phyloP scores from a whole-genome alignment of 441 rosid species.

The Biscutella auriculata region DNA sequence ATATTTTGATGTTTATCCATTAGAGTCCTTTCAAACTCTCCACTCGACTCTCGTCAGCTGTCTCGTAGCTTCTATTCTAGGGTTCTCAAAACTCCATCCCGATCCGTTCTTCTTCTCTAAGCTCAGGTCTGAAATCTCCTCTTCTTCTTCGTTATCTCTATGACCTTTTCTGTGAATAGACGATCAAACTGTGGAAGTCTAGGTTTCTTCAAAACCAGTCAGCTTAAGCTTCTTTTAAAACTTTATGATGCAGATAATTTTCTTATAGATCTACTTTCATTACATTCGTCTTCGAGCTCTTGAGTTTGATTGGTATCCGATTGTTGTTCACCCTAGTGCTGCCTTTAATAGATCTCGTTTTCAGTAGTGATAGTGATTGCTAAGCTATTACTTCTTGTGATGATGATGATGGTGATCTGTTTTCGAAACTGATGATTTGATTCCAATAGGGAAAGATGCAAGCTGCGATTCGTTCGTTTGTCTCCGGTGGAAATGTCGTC shows the following conservation, averaged over 20 bases:
- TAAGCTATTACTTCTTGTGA: background rate
- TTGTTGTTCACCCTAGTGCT: background rate
- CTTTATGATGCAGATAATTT: too few relatives aligned
- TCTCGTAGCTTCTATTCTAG: constrained; percentile 16
- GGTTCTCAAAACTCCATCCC: constrained; percentile 5
- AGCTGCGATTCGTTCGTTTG: constrained; percentile 36
- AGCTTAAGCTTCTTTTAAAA: too few relatives aligned
- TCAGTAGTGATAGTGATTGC: background rate
- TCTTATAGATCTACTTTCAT: background rate
- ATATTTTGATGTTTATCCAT: constrained; percentile 17
- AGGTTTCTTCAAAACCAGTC: background rate
- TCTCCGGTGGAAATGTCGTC: constrained; percentile 39
- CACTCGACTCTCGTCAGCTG: constrained; percentile 17
- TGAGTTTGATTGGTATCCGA: background rate
- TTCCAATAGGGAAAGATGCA: constrained; percentile 40
- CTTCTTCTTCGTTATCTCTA: background rate
- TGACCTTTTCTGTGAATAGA: background rate
- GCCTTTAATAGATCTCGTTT: constrained; percentile 1
- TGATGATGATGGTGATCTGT: background rate
- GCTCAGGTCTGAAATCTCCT: constrained; percentile 17
- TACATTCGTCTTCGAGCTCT: background rate
- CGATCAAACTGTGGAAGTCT: background rate
- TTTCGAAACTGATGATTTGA: too few relatives aligned
- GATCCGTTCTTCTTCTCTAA: constrained; percentile 7
- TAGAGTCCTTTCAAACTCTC: constrained; percentile 15